A percentile compares a stretch with the other conserved stretches of the same genome.
phyloP scores from a whole-genome alignment of 176 grass and related monocot genomes.

The Oryza officinalis region DNA sequence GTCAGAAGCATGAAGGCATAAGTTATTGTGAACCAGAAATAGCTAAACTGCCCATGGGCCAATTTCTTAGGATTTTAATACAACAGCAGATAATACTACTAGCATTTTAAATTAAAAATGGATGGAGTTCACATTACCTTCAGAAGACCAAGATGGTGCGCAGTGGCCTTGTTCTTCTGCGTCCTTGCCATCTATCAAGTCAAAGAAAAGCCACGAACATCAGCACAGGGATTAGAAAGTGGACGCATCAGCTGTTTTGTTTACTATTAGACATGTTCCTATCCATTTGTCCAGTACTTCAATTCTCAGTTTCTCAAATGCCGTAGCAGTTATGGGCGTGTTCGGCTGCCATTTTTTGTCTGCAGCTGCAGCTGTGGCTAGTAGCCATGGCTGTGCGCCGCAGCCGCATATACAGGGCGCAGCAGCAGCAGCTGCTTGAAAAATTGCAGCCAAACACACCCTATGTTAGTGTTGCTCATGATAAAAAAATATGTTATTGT shows the following conservation, averaged over 20 bases:
- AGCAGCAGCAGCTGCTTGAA: no score
- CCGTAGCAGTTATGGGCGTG: no score
- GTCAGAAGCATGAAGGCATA: neutral
- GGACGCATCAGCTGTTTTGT: neutral
- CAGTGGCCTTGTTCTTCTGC: conserved; percentile 97
- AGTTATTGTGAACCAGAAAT: conserved; percentile 7
- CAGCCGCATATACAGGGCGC: no score
- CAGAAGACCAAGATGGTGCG: conserved; percentile 94
- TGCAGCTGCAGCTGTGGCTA: no score
- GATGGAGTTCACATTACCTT: conserved; percentile 57
- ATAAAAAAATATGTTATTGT: neutral
- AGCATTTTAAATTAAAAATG: neutral
- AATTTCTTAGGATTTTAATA: neutral
- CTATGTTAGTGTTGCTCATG: neutral
- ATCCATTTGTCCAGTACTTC: neutral
- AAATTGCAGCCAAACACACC: no score
- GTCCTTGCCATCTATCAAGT: conserved; percentile 82
- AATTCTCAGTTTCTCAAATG: no score
- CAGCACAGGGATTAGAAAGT: neutral
- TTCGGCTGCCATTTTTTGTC: no score
- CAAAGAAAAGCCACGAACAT: neutral
- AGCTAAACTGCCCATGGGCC: neutral
- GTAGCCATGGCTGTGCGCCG: no score
- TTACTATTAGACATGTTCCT: neutral
- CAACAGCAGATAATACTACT: neutral